These are phyloP conservation scores for Excoecaria cochinchinensis DNA, from an alignment of 345 rosid genomes.

Conservation along the genomic window DNA sequence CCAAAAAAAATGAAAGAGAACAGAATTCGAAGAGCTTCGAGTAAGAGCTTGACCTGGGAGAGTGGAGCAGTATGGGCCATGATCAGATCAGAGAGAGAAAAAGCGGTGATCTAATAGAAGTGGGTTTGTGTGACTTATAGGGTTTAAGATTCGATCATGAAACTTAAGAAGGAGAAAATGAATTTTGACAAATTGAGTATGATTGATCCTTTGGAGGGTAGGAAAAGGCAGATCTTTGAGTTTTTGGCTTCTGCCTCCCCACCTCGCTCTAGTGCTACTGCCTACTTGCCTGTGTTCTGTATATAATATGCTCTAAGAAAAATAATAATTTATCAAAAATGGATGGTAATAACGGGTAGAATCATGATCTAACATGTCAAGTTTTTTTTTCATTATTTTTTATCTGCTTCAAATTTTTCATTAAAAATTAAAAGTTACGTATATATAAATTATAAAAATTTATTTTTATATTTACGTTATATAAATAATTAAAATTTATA, in stretches of 20 bases:
- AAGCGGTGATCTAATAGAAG: not conserved
- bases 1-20: no score
- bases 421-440: no score
- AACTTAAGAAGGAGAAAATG: not conserved
- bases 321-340: no score
- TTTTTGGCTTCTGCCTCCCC: not conserved
- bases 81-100: conserved; percentile 13
- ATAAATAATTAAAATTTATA: no score
- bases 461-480: no score
- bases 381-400: no score
- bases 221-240: conserved; percentile 25
- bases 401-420: no score
- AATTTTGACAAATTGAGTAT: no score
- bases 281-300: not conserved
- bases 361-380: no score
- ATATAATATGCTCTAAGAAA: no score
- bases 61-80: conserved; percentile 47
- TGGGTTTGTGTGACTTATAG: not conserved
- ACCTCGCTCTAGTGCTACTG: not conserved
- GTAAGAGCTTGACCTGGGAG: conserved; percentile 37
- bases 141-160: conserved; percentile 7
- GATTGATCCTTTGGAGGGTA: conserved; percentile 28
- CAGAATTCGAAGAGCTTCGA: not conserved
- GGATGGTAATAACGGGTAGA: no score
- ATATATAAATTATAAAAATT: no score